Conservation (phyloP, 805 yeast species). For the Kazachstania martiniae region DNA sequence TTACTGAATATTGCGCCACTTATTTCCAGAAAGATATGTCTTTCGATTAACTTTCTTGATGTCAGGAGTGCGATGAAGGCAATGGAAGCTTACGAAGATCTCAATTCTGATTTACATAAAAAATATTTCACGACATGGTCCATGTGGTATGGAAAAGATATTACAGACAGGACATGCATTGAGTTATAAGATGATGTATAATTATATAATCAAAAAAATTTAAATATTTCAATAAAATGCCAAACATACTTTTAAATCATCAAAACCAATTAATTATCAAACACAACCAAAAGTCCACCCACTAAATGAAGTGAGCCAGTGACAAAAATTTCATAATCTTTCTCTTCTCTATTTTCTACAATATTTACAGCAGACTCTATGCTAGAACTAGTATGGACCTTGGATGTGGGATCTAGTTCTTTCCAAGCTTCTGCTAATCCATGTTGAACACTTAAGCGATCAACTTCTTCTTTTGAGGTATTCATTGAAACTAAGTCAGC, state of each 20-base stretch:
- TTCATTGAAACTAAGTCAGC: constrained; percentile 80
- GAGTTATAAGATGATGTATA: background rate
- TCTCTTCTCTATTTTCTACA: constrained; percentile 28
- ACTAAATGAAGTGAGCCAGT: constrained; percentile 91
- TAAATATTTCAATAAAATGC: too few relatives aligned
- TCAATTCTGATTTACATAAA: constrained; percentile 26
- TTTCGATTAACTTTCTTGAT: constrained; percentile 50
- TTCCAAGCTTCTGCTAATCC: constrained; percentile 63
- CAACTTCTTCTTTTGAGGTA: constrained; percentile 68
- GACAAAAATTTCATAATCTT: constrained; percentile 62
- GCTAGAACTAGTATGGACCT: constrained; percentile 48
- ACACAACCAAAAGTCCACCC: constrained; percentile 84
- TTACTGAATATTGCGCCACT: constrained; percentile 54
- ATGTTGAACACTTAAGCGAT: constrained; percentile 71
- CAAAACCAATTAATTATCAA: constrained; percentile 33
- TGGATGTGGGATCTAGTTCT: constrained; percentile 32
- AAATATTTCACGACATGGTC: constrained; percentile 49
- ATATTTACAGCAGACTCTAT: constrained; percentile 62
- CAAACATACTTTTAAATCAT: too few relatives aligned
- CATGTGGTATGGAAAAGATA: constrained; percentile 57
- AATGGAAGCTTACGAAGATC: constrained; percentile 34
- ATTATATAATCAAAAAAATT: too few relatives aligned
- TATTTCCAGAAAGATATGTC: constrained; percentile 52
- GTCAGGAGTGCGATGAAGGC: constrained; percentile 50
- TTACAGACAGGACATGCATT: constrained; percentile 45